Percentiles rank a stretch among this genome's conserved stretches.
These are phyloP conservation scores for Paraphaeosphaeria sporulosa DNA, from an alignment of 2,329 filamentous ascomycete species.

Conservation along the genomic window DNA sequence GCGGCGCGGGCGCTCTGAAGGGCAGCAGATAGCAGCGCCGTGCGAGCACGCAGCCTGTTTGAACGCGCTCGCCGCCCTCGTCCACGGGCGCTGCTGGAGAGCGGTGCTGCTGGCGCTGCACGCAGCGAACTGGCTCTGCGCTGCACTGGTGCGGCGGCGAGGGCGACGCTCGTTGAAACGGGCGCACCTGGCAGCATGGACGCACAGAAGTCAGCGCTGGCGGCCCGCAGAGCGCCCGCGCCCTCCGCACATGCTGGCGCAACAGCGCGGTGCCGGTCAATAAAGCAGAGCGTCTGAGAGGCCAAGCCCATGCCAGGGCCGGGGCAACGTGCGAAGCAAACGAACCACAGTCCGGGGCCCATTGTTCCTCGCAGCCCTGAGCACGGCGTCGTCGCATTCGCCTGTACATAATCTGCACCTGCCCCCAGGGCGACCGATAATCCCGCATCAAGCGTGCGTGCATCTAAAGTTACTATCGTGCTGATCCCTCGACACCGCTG, in stretches of 20 bases:
- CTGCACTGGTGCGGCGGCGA: background rate
- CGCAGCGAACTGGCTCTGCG: too few species aligned
- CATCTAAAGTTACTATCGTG: constrained; percentile 25
- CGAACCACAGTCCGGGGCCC: constrained; percentile 14
- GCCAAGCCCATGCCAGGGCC: background rate
- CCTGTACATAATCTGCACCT: constrained; percentile 23
- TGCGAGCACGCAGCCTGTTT: constrained; percentile 5
- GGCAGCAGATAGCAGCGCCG: background rate
- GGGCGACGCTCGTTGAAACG: background rate
- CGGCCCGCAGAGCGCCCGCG: constrained; percentile 1
- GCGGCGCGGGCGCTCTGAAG: background rate
- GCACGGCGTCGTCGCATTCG: constrained; percentile 24
- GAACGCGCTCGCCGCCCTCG: constrained; percentile 1
- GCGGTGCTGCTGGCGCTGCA: background rate
- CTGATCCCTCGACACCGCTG: constrained; percentile 30
- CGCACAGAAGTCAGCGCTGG: background rate
- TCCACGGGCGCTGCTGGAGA: background rate
- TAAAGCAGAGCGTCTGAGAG: background rate
- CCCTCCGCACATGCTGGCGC: background rate
- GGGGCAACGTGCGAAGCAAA: constrained; percentile 9
- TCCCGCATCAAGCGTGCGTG: constrained; percentile 33
- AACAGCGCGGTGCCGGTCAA: constrained; percentile 2
- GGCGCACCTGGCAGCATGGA: background rate
- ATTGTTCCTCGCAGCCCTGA: constrained; percentile 16
- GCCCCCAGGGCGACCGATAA: constrained; percentile 31